Evolutionary conservation across 345 rosid genomes (phyloP).

Genomic region (Acer negundo): DNA sequence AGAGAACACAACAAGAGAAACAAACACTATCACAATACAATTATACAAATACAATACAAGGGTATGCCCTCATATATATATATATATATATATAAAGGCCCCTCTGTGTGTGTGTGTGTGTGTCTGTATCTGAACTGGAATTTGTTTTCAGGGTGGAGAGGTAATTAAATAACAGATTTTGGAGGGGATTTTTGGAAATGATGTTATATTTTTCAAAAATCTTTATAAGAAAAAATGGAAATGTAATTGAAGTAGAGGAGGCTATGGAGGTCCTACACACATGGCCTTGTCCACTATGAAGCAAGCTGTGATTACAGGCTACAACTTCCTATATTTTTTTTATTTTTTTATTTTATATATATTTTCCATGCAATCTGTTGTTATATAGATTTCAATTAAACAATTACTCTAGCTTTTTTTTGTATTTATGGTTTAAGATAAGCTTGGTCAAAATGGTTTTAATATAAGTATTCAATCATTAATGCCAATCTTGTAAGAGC

Average conservation of each 20-base stretch:
- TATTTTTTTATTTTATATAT: background rate
- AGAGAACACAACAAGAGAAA: background rate
- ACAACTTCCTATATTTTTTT: conserved; percentile 14
- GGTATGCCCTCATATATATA: conserved; percentile 21
- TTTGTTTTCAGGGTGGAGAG: conserved; percentile 29
- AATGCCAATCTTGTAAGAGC: conserved; percentile 20
- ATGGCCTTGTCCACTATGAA: conserved; percentile 75
- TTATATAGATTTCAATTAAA: conserved; percentile 2
- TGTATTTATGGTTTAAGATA: conserved; percentile 28
- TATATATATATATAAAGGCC: conserved; percentile 9
- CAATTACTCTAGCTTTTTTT: conserved; percentile 9
- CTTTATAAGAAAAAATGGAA: background rate
- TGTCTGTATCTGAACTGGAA: conserved; percentile 9
- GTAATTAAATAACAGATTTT: conserved; percentile 58
- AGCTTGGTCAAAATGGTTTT: conserved; percentile 29
- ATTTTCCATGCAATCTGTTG: background rate
- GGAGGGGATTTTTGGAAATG: conserved; percentile 39
- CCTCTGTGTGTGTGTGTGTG: background rate
- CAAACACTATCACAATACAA: conserved; percentile 1
- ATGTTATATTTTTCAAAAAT: conserved; percentile 7
- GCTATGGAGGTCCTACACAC: conserved; percentile 83
- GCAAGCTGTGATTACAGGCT: conserved; percentile 53
- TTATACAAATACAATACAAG: conserved; percentile 4
- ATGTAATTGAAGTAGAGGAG: conserved; percentile 18
- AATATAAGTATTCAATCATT: conserved; percentile 33